A percentile compares a stretch with the other conserved stretches of the same genome.
phyloP scores from a whole-genome alignment of 148 eudicot species.

The Nepenthes gracilis region DNA sequence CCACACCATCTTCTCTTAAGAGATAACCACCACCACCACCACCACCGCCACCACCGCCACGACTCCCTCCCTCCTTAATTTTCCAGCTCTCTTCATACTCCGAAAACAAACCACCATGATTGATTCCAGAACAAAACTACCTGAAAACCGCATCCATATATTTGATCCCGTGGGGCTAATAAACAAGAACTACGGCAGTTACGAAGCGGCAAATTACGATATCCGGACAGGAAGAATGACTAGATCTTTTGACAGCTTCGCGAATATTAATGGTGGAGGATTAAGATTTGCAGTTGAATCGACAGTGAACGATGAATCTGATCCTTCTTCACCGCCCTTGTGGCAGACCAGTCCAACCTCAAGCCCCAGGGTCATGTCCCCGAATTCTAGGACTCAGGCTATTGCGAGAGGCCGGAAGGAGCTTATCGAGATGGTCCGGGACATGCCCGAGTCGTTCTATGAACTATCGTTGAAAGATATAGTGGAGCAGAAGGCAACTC shows the following conservation, averaged over 20 bases:
- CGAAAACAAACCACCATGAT: slow-evolving; percentile 20
- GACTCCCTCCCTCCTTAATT: slow-evolving; percentile 2
- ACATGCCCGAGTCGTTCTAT: slow-evolving; percentile 64
- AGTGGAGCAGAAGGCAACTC: slow-evolving; percentile 28
- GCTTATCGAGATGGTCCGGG: slow-evolving; percentile 74
- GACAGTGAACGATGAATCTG: slow-evolving; percentile 25
- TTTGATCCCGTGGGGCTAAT: slow-evolving; percentile 28
- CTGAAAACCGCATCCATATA: slow-evolving; percentile 21
- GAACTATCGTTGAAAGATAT: slow-evolving; percentile 68
- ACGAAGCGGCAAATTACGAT: slow-evolving; percentile 7
- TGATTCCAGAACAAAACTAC: slow-evolving; percentile 24
- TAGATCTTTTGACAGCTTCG: slow-evolving; percentile 12
- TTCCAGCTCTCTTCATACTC: too few species aligned
- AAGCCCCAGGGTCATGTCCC: slow-evolving; percentile 30
- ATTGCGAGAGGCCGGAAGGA: slow-evolving; percentile 67
- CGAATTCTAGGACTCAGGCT: slow-evolving; percentile 43
- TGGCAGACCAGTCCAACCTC: slow-evolving; percentile 31
- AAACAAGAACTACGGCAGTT: slow-evolving; percentile 18
- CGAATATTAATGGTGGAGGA: slow-evolving; percentile 8
- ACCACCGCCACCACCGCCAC: not conserved
- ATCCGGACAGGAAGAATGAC: slow-evolving; percentile 16
- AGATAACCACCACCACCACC: too few species aligned
- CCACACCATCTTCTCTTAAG: not conserved
- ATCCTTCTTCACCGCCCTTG: slow-evolving; percentile 49
- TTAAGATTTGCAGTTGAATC: slow-evolving; percentile 26